Percentiles rank a stretch among this genome's conserved stretches.
These are phyloP conservation scores for Podaxis sp. DNA, from an alignment of 768 basidiomycete genomes.

Conservation along the genomic window DNA sequence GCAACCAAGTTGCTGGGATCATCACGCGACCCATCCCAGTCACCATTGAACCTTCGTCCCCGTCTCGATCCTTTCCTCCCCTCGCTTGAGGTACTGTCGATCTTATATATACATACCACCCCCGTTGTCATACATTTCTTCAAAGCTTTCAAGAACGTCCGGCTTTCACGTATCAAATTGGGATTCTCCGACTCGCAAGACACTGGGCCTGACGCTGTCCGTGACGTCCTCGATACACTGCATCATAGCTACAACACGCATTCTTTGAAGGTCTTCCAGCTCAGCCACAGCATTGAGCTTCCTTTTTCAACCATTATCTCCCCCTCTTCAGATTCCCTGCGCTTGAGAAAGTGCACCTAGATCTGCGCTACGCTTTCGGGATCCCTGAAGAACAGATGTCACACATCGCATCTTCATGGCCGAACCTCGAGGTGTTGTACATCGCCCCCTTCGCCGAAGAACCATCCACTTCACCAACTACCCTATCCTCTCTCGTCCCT, in stretches of 20 bases:
- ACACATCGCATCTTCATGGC: neutral
- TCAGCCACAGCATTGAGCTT: neutral
- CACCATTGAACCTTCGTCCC: neutral
- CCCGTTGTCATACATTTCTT: neutral
- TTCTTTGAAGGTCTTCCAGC: neutral
- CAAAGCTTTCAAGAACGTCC: neutral
- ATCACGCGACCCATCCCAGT: too few species aligned
- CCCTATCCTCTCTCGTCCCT: neutral
- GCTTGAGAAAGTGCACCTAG: neutral
- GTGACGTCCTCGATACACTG: neutral
- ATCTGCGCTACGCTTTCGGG: too few species aligned
- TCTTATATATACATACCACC: neutral
- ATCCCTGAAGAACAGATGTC: neutral
- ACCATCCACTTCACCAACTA: neutral
- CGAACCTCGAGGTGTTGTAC: neutral
- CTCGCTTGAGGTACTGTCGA: neutral
- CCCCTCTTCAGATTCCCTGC: neutral
- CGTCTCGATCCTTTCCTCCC: neutral
- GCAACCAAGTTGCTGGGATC: too few species aligned
- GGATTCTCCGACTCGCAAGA: neutral
- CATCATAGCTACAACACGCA: neutral
- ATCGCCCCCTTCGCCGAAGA: neutral
- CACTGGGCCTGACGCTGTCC: neutral
- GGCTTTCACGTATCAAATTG: neutral
- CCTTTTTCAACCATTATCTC: neutral